Conservation (phyloP, 2,329 filamentous ascomycete species). For the Chrysosporium queenslandicum region DNA sequence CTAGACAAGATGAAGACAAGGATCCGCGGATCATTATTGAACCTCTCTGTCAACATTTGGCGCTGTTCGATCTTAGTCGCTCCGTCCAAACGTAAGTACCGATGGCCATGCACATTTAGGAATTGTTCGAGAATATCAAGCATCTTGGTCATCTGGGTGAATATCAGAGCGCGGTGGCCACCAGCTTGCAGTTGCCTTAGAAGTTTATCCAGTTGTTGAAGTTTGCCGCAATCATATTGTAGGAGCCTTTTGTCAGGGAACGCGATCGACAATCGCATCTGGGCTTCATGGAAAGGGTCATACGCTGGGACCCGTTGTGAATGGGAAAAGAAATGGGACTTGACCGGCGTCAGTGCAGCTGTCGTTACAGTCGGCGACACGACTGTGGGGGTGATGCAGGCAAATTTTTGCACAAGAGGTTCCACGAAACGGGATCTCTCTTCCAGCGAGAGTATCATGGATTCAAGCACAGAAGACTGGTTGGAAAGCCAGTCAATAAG, state of each 20-base stretch:
- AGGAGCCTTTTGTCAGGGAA: constrained; percentile 94
- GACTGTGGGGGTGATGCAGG: constrained; percentile 81
- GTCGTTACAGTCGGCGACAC: constrained; percentile 67
- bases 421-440: constrained; percentile 64
- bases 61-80: constrained; percentile 91
- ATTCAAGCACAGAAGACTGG: constrained; percentile 45
- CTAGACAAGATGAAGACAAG: constrained; percentile 93
- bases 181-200: constrained; percentile 78
- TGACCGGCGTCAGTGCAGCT: constrained; percentile 55
- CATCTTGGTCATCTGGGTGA: constrained; percentile 99
- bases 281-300: constrained; percentile 88
- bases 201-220: constrained; percentile 78
- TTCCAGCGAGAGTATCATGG: constrained; percentile 62
- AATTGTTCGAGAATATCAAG: constrained; percentile 96
- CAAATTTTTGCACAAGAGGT: constrained; percentile 72
- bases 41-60: constrained; percentile 88
- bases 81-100: constrained; percentile 93
- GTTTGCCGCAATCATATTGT: constrained; percentile 94
- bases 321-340: constrained; percentile 40
- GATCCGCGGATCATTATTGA: constrained; percentile 89
- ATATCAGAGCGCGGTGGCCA: constrained; percentile 89
- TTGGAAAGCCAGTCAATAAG: constrained; percentile 67
- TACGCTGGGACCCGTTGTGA: constrained; percentile 45
- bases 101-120: constrained; percentile 93
- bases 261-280: constrained; percentile 85